These are phyloP conservation scores for Pseudocercospora fuligena DNA, from an alignment of 2,329 filamentous ascomycete species.

Conservation along the genomic window DNA sequence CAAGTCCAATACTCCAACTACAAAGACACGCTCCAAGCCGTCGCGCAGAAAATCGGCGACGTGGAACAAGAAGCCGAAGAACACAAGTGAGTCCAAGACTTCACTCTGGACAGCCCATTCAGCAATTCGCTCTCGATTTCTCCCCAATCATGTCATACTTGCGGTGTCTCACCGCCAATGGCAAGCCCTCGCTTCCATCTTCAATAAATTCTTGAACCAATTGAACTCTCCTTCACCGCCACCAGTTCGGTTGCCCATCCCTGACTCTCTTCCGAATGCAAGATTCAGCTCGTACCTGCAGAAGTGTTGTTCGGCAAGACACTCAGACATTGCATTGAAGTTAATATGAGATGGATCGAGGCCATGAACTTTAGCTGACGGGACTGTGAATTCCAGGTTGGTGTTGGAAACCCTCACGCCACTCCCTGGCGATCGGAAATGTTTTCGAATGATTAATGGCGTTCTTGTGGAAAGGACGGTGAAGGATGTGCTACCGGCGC, in stretches of 20 bases:
- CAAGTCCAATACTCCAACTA: constrained; percentile 79
- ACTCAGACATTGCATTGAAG: neutral
- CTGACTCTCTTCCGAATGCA: neutral
- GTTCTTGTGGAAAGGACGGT: constrained; percentile 94
- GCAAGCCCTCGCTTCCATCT: constrained; percentile 13
- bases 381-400: constrained; percentile 63
- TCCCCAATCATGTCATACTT: constrained; percentile 19
- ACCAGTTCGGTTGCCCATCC: constrained; percentile 4
- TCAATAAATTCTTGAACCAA: constrained; percentile 10
- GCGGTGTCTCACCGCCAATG: constrained; percentile 37
- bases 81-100: constrained; percentile 73
- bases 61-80: constrained; percentile 97
- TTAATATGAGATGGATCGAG: neutral
- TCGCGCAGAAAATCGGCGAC: constrained; percentile 95
- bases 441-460: constrained; percentile 98
- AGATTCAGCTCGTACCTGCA: neutral
- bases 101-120: neutral
- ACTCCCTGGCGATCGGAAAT: constrained; percentile 84
- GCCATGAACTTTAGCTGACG: neutral
- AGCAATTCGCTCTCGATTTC: neutral
- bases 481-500: constrained; percentile 84
- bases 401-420: constrained; percentile 91
- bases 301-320: neutral
- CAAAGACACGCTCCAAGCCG: constrained; percentile 79
- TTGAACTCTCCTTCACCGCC: constrained; percentile 45